Evolutionary conservation across 2,329 filamentous ascomycete species (phyloP).

Genomic region (Botrytis cinerea): DNA sequence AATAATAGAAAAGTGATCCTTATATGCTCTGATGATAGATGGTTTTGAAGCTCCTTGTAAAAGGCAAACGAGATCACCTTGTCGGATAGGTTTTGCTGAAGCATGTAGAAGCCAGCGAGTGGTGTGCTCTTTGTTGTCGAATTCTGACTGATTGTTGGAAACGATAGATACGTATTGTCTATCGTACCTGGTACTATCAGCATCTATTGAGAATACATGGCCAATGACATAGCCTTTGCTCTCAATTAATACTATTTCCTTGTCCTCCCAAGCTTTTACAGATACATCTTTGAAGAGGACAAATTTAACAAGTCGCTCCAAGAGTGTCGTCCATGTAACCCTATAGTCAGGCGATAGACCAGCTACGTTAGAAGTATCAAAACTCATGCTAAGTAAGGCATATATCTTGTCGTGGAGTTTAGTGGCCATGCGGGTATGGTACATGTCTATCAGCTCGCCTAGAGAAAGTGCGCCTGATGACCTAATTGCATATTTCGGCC

Average conservation of each 20-base stretch:
- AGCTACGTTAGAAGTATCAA: neutral
- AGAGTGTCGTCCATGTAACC: neutral
- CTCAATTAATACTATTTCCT: neutral
- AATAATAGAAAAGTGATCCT: neutral
- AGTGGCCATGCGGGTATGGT: neutral
- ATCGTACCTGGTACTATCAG: neutral
- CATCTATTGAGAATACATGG: neutral
- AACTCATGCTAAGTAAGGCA: slow-evolving; percentile 12
- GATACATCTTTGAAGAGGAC: neutral
- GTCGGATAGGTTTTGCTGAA: neutral
- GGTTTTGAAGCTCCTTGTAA: neutral
- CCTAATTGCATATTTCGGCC: neutral
- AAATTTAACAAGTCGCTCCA: neutral
- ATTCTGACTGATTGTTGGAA: no score
- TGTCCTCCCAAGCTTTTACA: neutral
- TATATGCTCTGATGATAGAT: neutral
- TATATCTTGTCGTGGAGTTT: neutral
- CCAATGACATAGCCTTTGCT: neutral
- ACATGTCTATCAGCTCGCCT: neutral
- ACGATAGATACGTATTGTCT: no score
- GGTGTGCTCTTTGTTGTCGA: no score
- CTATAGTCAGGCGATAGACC: neutral
- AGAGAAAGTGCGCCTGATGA: neutral
- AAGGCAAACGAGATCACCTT: neutral
- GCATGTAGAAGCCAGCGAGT: neutral